Conservation (phyloP, 129 eudicot species). For the Flaveria trinervia region DNA sequence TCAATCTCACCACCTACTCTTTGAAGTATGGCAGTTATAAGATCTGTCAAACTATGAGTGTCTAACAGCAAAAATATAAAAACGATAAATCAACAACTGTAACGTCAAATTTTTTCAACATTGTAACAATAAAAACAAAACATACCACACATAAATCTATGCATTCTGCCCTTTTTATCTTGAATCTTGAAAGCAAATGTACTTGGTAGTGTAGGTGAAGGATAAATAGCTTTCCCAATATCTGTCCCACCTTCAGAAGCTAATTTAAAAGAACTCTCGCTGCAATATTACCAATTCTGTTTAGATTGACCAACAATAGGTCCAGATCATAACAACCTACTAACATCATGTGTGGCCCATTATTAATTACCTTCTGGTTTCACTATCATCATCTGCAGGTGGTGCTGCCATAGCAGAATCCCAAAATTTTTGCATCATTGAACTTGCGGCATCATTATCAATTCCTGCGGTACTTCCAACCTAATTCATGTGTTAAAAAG, state of each 20-base stretch:
- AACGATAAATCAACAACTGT: constrained; percentile 18
- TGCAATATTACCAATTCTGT: constrained; percentile 32
- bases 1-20: constrained; percentile 94
- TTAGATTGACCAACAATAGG: constrained; percentile 18
- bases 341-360: constrained; percentile 1
- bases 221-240: constrained; percentile 57
- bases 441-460: constrained; percentile 68
- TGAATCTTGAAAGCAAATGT: constrained; percentile 82
- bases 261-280: constrained; percentile 75
- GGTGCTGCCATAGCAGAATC: constrained; percentile 85
- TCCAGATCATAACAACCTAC: background rate
- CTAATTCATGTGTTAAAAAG: constrained; percentile 36
- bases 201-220: constrained; percentile 50
- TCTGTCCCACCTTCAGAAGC: constrained; percentile 76
- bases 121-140: constrained; percentile 11
- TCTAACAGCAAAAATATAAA: constrained; percentile 46
- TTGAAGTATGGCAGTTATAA: constrained; percentile 84
- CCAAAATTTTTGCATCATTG: constrained; percentile 96
- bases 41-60: constrained; percentile 74
- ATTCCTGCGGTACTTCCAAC: constrained; percentile 80
- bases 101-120: background rate
- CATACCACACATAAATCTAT: constrained; percentile 86
- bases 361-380: constrained; percentile 61
- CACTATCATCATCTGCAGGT: constrained; percentile 79
- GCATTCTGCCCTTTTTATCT: constrained; percentile 89